Evolutionary conservation across 1,139 yeast species (phyloP), one percentile per base, ranked within the genome.

Genomic region (Sugiyamaella pinicola): DNA sequence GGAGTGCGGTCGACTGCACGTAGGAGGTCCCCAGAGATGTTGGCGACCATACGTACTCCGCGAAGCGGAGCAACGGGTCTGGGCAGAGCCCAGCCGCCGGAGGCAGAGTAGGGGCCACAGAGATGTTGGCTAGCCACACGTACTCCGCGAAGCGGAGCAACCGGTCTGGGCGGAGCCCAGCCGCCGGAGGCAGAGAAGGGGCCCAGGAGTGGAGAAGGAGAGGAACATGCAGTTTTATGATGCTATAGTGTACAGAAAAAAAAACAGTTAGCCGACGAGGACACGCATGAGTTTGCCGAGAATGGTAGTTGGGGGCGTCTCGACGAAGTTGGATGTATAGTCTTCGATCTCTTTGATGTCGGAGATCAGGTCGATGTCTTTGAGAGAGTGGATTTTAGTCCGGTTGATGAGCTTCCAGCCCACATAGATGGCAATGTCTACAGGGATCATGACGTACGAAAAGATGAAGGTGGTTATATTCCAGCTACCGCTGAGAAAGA

Each of bases 401-500:
- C 76, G 72, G 65, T 74, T 76, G 52, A 65, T 39, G n/a, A 83
- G 35, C 64, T 86, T 86, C 78, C 85, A 85, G 17, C 68, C 69
- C 10, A 83, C 57, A 59, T 77, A 85, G 18, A 86, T 73, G 1
- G 69, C 81, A 49, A 84, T 66, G 62, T 83, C 83, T 45, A 86
- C 71, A 55, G 85, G 85, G 22, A 86, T 75, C 82, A 85, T 81
- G 59, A 87, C 69, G 64, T 86, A 87, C 56, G 80, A 77, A 64
- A 85, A 85, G 54, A 87, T 67, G 63, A 87, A 87, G 12, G 82
- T 75, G 56, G 83, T 71, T 17, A 76, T 66, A 49, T 72, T 70
- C 95, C 95, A 87, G 47, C 70, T 64, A 1, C 86, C 87, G 3
- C 81, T 81, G 54, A 83, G 67, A 63, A 87, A 87, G 0, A 83